phyloP scores from a whole-genome alignment of 805 yeast species.

The Blastobotrys chiropterorum region DNA sequence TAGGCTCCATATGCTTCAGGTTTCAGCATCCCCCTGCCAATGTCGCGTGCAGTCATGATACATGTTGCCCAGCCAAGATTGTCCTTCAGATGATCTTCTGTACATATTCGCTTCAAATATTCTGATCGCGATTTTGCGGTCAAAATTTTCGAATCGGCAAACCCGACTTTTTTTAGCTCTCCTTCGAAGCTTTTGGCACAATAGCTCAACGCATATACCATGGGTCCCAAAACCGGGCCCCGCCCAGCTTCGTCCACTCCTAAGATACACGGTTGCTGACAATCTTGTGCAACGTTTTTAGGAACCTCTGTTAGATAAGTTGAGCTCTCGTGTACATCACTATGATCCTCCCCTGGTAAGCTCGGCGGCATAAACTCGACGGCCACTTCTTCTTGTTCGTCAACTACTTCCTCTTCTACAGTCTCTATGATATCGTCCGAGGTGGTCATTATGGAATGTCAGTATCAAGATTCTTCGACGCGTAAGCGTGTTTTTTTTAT shows the following conservation, averaged over 20 bases:
- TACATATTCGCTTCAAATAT: slow-evolving; percentile 55
- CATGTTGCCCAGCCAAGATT: slow-evolving; percentile 87
- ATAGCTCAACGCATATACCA: slow-evolving; percentile 92
- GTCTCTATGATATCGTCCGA: background rate
- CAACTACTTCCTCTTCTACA: background rate
- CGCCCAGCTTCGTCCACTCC: slow-evolving; percentile 99
- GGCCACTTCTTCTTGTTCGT: background rate
- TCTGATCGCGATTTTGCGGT: slow-evolving; percentile 63
- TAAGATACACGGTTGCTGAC: slow-evolving; percentile 34
- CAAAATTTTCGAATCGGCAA: slow-evolving; percentile 88
- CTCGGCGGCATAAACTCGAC: slow-evolving; percentile 21
- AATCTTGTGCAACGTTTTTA: background rate
- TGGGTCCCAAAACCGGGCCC: slow-evolving; percentile 96
- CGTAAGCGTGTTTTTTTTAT: background rate
- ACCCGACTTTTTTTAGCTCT: slow-evolving; percentile 57
- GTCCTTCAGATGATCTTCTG: slow-evolving; percentile 38
- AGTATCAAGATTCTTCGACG: background rate
- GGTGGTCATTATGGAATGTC: background rate
- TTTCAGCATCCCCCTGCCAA: slow-evolving; percentile 80
- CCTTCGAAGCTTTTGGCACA: slow-evolving; percentile 49
- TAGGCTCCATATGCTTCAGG: slow-evolving; percentile 46
- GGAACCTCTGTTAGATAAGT: slow-evolving; percentile 20
- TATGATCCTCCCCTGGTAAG: slow-evolving; percentile 11
- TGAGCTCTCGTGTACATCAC: slow-evolving; percentile 15
- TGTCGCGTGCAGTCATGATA: slow-evolving; percentile 79